A percentile compares a stretch with the other conserved stretches of the same genome.
phyloP scores from a whole-genome alignment of 2,329 filamentous ascomycete genomes.

The Alternaria alternata region DNA sequence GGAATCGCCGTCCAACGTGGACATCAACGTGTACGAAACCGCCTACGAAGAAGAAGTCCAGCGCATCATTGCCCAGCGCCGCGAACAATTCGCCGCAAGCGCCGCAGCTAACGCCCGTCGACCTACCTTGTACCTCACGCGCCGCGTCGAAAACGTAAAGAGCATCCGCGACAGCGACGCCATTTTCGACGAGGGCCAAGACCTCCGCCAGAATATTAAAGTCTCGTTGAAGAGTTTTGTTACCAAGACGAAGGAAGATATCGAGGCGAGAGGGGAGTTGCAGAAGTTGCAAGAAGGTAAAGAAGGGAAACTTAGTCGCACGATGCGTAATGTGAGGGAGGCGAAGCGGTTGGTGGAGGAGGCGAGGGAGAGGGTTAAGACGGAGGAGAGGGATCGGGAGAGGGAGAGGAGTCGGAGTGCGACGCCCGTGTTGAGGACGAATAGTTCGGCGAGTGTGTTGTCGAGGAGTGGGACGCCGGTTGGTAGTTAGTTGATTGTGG shows the following conservation, averaged over 20 bases:
- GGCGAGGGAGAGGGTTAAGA: slow-evolving; percentile 42
- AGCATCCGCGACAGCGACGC: slow-evolving; percentile 45
- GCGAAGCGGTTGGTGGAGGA: slow-evolving; percentile 47
- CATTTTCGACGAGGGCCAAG: slow-evolving; percentile 43
- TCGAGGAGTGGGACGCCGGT: slow-evolving; percentile 36
- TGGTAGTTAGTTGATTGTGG: slow-evolving; percentile 7
- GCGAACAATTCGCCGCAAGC: slow-evolving; percentile 39
- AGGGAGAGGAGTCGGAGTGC: slow-evolving; percentile 34
- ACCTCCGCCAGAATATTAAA: slow-evolving; percentile 39
- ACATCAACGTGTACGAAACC: slow-evolving; percentile 87
- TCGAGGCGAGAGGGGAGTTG: slow-evolving; percentile 42
- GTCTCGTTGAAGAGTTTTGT: slow-evolving; percentile 47
- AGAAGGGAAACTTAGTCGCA: slow-evolving; percentile 42
- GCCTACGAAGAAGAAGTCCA: slow-evolving; percentile 86
- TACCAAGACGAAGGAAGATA: slow-evolving; percentile 46
- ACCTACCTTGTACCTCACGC: slow-evolving; percentile 66
- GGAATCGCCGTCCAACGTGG: slow-evolving; percentile 83
- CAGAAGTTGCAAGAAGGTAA: slow-evolving; percentile 47
- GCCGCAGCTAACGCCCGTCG: slow-evolving; percentile 32
- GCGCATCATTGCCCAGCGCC: slow-evolving; percentile 66
- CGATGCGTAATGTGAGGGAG: slow-evolving; percentile 43
- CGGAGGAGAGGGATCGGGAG: slow-evolving; percentile 40
- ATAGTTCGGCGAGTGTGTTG: slow-evolving; percentile 30
- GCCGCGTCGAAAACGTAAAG: slow-evolving; percentile 57
- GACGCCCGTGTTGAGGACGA: slow-evolving; percentile 33